phyloP scores from a whole-genome alignment of 352 stramenopile genomes.

The Pilasporangium apinafurcum region DNA sequence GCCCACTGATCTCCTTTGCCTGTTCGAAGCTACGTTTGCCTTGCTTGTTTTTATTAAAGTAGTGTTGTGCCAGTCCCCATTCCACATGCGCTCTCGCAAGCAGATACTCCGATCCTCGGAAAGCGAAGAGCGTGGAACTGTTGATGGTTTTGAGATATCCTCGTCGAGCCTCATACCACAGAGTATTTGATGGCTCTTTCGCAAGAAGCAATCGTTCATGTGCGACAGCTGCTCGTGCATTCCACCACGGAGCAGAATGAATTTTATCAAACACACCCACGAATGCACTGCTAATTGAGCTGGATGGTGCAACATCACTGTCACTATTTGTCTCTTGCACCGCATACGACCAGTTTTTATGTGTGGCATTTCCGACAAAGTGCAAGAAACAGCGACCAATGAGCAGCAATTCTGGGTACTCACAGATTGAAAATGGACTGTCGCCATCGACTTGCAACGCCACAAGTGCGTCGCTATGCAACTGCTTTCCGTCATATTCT shows the following conservation, averaged over 20 bases:
- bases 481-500: constrained; percentile 27
- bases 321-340: constrained; percentile 29
- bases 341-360: constrained; percentile 59
- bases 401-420: constrained; percentile 65
- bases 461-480: constrained; percentile 52
- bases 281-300: constrained; percentile 15
- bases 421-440: constrained; percentile 72
- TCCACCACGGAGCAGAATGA: constrained; percentile 65
- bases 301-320: constrained; percentile 40
- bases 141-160: constrained; percentile 45
- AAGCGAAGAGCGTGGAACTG: constrained; percentile 27
- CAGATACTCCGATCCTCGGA: constrained; percentile 40
- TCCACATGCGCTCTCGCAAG: constrained; percentile 85
- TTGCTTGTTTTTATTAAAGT: constrained; percentile 88
- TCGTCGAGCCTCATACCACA: constrained; percentile 70
- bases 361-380: constrained; percentile 49
- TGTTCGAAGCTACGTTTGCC: constrained; percentile 88
- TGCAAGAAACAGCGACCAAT: constrained; percentile 58
- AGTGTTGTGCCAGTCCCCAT: constrained; percentile 89
- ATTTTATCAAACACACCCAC: constrained; percentile 20
- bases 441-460: constrained; percentile 74
- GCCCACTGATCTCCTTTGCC: constrained; percentile 73
- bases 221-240: constrained; percentile 58
- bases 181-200: constrained; percentile 58
- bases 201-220: constrained; percentile 65